phyloP scores from a whole-genome alignment of 306 rosid species.

The Acmispon strigosus region DNA sequence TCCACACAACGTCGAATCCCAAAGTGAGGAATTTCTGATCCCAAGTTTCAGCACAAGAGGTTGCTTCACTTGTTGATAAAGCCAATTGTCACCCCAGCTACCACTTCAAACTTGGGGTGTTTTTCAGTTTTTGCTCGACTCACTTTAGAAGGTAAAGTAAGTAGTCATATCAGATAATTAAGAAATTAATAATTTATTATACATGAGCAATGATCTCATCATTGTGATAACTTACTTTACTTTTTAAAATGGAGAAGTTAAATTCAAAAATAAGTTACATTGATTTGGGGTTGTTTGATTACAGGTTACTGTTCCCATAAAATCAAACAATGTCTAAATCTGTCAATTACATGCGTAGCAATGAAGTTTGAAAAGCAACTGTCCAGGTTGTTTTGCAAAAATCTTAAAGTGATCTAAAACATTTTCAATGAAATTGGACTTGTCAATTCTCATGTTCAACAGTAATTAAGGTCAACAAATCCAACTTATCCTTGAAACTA shows the following conservation, averaged over 20 bases:
- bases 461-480: slow-evolving; percentile 20
- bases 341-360: too few relatives aligned
- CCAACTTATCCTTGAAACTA: slow-evolving; percentile 27
- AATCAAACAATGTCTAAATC: too few relatives aligned
- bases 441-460: neutral
- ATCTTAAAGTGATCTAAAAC: neutral
- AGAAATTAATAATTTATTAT: too few relatives aligned
- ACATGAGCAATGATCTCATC: too few relatives aligned
- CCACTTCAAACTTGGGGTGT: neutral
- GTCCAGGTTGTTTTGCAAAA: neutral
- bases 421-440: neutral
- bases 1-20: slow-evolving; percentile 24
- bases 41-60: slow-evolving; percentile 23
- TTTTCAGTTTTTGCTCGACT: neutral
- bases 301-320: too few relatives aligned
- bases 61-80: slow-evolving; percentile 24
- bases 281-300: too few relatives aligned
- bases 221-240: too few relatives aligned
- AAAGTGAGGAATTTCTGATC: slow-evolving; percentile 19
- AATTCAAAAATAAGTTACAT: too few relatives aligned
- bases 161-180: too few relatives aligned
- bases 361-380: neutral
- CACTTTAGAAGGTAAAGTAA: too few relatives aligned
- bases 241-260: too few relatives aligned
- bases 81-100: slow-evolving; percentile 6